A percentile compares a stretch with the other conserved stretches of the same genome.
phyloP scores from a whole-genome alignment of 176 grass and related monocot genomes.

The Neostapfia colusana region DNA sequence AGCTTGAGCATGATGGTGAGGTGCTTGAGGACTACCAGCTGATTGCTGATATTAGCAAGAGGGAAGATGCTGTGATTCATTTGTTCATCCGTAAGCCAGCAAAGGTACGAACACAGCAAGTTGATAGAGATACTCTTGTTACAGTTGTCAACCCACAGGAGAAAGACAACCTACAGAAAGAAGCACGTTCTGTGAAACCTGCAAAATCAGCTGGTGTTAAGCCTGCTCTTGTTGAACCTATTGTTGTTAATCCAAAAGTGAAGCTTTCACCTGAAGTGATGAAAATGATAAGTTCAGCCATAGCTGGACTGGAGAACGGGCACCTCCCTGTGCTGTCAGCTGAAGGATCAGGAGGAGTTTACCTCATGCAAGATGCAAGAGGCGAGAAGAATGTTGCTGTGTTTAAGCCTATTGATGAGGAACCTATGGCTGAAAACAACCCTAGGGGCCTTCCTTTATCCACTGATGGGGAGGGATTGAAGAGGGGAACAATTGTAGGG shows the following conservation, averaged over 20 bases:
- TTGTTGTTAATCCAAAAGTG: slow-evolving; percentile 52
- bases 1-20: slow-evolving; percentile 57
- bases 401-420: slow-evolving; percentile 88
- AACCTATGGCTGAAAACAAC: slow-evolving; percentile 77
- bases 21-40: slow-evolving; percentile 65
- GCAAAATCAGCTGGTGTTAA: slow-evolving; percentile 30
- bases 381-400: slow-evolving; percentile 59
- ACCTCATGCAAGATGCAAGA: slow-evolving; percentile 70
- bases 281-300: slow-evolving; percentile 48
- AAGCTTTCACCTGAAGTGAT: slow-evolving; percentile 48
- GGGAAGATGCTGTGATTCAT: slow-evolving; percentile 61
- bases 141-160: slow-evolving; percentile 46
- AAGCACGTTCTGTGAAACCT: slow-evolving; percentile 31
- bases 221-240: slow-evolving; percentile 51
- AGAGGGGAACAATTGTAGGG: slow-evolving; percentile 66
- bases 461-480: slow-evolving; percentile 75
- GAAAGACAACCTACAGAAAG: slow-evolving; percentile 36
- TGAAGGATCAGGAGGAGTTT: slow-evolving; percentile 75
- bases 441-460: slow-evolving; percentile 64
- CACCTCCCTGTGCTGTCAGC: slow-evolving; percentile 59
- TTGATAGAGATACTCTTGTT: slow-evolving; percentile 54
- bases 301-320: slow-evolving; percentile 57
- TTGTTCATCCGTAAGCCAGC: slow-evolving; percentile 62
- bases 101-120: slow-evolving; percentile 47
- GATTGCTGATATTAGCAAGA: slow-evolving; percentile 75